Evolutionary conservation across 2,329 filamentous ascomycete genomes (phyloP).

Genomic region (Monascus ruber): DNA sequence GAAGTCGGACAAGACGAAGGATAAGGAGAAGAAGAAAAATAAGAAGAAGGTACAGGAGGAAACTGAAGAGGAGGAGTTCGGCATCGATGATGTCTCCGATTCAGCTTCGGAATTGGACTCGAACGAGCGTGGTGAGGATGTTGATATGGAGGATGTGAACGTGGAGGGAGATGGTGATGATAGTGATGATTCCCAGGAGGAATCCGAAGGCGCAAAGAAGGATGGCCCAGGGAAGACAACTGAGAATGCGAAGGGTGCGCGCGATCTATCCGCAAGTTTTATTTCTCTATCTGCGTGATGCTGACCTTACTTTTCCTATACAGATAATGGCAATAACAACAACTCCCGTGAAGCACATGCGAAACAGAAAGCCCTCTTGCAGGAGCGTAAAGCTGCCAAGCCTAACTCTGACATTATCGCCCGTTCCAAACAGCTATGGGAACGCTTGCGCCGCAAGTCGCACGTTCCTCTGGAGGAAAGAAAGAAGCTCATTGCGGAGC

Average conservation of each 20-base stretch:
- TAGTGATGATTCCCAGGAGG: conserved; percentile 31
- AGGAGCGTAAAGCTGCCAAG: conserved; percentile 84
- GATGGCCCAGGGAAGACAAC: conserved; percentile 4
- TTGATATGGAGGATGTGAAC: conserved; percentile 31
- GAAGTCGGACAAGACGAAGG: conserved; percentile 23
- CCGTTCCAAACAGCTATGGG: conserved; percentile 94
- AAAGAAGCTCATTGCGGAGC: conserved; percentile 72
- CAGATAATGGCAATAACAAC: conserved; percentile 30
- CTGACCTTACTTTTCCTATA: no score
- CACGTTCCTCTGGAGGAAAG: conserved; percentile 85
- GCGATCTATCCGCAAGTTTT: no score
- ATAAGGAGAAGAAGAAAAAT: conserved; percentile 23
- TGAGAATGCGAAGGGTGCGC: background rate
- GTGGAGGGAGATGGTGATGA: conserved; percentile 44
- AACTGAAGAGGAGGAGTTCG: conserved; percentile 36
- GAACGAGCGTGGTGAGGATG: conserved; percentile 13
- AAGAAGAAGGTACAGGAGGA: conserved; percentile 21
- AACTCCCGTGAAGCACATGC: conserved; percentile 77
- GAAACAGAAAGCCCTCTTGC: conserved; percentile 80
- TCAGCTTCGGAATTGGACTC: conserved; percentile 26
- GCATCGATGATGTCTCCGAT: conserved; percentile 40
- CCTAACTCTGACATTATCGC: conserved; percentile 82
- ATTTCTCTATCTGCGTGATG: no score
- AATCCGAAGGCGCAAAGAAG: conserved; percentile 14
- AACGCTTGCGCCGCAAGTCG: conserved; percentile 81